A percentile compares a stretch with the other conserved stretches of the same genome.
These are phyloP conservation scores for Cyanophora paradoxa DNA, from an alignment of 78 protist species.

Conservation along the genomic window DNA sequence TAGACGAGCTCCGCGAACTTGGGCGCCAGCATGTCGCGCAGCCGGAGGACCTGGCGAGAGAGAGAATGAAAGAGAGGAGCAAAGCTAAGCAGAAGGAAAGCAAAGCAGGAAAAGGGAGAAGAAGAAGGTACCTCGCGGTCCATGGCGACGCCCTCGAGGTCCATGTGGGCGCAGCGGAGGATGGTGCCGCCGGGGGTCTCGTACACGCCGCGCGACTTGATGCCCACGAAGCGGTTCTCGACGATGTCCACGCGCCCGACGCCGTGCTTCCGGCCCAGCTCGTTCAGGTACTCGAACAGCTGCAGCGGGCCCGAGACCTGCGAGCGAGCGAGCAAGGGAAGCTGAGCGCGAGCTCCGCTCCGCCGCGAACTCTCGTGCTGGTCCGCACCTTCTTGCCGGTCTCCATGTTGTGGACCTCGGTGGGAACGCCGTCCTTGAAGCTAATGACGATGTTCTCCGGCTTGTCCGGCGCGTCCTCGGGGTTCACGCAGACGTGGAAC, in stretches of 20 bases:
- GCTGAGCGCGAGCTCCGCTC: too few species aligned
- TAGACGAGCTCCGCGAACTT: slow-evolving; percentile 16
- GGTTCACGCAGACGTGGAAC: neutral
- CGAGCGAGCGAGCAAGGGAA: too few species aligned
- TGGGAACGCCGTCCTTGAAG: slow-evolving; percentile 35
- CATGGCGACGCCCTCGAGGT: slow-evolving; percentile 43
- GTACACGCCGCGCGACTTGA: slow-evolving; percentile 58
- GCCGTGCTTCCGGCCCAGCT: slow-evolving; percentile 55
- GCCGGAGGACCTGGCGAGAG: slow-evolving; percentile 3
- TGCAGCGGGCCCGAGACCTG: slow-evolving; percentile 8
- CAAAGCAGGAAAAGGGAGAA: neutral
- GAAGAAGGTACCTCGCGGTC: slow-evolving; percentile 21
- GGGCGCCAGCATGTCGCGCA: slow-evolving; percentile 18
- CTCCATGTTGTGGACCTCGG: slow-evolving; percentile 19
- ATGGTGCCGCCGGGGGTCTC: slow-evolving; percentile 63
- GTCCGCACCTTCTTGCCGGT: slow-evolving; percentile 21
- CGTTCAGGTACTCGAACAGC: slow-evolving; percentile 9
- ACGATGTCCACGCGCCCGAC: slow-evolving; percentile 67
- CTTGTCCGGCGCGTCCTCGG: neutral
- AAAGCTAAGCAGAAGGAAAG: neutral
- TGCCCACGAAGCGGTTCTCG: slow-evolving; percentile 65
- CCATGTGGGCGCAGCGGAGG: slow-evolving; percentile 46
- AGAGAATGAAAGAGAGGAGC: neutral
- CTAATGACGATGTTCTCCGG: neutral
- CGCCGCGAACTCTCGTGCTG: too few species aligned